Evolutionary conservation across 1,139 yeast genomes (phyloP).

Genomic region (Sugiyamaella xylanicola): DNA sequence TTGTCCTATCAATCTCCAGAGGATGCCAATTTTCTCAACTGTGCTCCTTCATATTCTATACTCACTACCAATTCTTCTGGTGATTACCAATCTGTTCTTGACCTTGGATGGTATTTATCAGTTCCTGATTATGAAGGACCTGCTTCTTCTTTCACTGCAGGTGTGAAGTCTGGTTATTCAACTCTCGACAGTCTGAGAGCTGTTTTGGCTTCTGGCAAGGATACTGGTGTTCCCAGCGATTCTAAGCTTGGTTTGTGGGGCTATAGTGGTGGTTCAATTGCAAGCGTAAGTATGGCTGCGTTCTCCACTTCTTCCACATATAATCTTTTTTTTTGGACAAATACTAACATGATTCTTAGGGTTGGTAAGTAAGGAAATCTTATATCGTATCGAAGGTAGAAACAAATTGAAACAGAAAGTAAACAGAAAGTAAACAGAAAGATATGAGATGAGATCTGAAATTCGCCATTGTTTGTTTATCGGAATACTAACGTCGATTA

Average conservation of each 20-base stretch:
- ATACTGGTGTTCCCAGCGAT: conserved; percentile 26
- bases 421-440: too few relatives aligned
- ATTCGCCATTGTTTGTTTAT: neutral
- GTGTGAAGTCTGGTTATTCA: conserved; percentile 29
- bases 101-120: conserved; percentile 30
- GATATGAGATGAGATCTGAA: too few relatives aligned
- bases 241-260: conserved; percentile 34
- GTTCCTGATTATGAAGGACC: conserved; percentile 33
- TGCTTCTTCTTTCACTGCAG: conserved; percentile 31
- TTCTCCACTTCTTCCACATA: too few relatives aligned
- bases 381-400: too few relatives aligned
- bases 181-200: conserved; percentile 33
- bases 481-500: conserved; percentile 23
- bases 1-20: conserved; percentile 38
- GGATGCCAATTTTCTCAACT: conserved; percentile 35
- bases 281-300: conserved; percentile 25
- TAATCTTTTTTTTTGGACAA: too few relatives aligned
- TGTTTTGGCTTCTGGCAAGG: conserved; percentile 25
- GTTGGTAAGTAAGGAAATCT: conserved; percentile 11
- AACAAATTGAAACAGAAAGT: too few relatives aligned
- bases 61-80: conserved; percentile 21
- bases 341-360: too few relatives aligned
- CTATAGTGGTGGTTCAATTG: conserved; percentile 40
- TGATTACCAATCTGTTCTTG: conserved; percentile 25
- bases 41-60: conserved; percentile 37